Evolutionary conservation across 805 yeast genomes (phyloP).

Genomic region (Ogataea paradorogensis): DNA sequence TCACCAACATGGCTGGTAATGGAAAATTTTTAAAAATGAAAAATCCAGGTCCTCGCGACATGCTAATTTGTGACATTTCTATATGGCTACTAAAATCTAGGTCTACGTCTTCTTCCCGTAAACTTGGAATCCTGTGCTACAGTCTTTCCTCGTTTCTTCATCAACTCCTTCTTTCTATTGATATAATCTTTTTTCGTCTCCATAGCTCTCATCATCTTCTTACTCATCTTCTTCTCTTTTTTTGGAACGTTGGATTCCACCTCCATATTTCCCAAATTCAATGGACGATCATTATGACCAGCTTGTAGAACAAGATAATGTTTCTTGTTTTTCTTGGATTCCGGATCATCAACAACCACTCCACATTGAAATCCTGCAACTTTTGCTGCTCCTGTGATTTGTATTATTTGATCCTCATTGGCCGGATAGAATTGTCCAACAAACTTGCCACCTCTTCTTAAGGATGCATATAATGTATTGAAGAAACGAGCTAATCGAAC

Average conservation of each 20-base stretch:
- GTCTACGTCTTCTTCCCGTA: slow-evolving; percentile 80
- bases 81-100: slow-evolving; percentile 45
- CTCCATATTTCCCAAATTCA: slow-evolving; percentile 76
- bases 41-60: slow-evolving; percentile 4
- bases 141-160: slow-evolving; percentile 84
- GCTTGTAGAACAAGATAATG: slow-evolving; percentile 88
- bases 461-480: slow-evolving; percentile 79
- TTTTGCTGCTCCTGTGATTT: slow-evolving; percentile 80
- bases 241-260: slow-evolving; percentile 60
- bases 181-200: slow-evolving; percentile 83
- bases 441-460: slow-evolving; percentile 93
- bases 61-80: slow-evolving; percentile 3
- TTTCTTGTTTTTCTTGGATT: slow-evolving; percentile 85
- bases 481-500: slow-evolving; percentile 77
- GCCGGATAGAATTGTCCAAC: slow-evolving; percentile 96
- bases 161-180: slow-evolving; percentile 85
- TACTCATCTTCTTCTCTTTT: slow-evolving; percentile 39
- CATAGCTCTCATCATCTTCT: slow-evolving; percentile 48
- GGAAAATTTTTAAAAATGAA: slow-evolving; percentile 3
- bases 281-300: slow-evolving; percentile 68
- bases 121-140: slow-evolving; percentile 90
- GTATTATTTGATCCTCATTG: slow-evolving; percentile 79
- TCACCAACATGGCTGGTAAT: background rate
- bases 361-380: slow-evolving; percentile 97
- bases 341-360: slow-evolving; percentile 88